phyloP scores from a whole-genome alignment of 306 rosid genomes.

The Castanea mollissima region DNA sequence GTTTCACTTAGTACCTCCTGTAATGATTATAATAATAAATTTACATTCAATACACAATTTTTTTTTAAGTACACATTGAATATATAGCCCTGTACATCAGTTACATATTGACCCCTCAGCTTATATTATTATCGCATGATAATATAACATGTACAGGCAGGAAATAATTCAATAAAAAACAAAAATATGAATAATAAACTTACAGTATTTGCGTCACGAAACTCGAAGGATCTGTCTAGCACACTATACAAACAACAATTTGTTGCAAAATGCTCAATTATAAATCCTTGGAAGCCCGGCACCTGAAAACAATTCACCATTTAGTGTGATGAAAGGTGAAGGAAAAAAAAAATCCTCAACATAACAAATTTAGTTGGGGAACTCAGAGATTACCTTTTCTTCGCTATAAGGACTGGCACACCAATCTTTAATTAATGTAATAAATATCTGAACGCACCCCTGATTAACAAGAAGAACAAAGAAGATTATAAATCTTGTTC shows the following conservation, averaged over 20 bases:
- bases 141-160: background rate
- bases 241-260: conserved; percentile 92
- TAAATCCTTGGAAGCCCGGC: conserved; percentile 86
- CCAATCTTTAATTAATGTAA: conserved; percentile 89
- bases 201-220: conserved; percentile 93
- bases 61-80: background rate
- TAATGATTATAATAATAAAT: background rate
- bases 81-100: background rate
- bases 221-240: conserved; percentile 85
- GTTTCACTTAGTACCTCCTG: background rate
- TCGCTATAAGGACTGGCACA: conserved; percentile 64
- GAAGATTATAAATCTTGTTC: background rate
- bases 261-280: conserved; percentile 76
- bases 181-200: conserved; percentile 28
- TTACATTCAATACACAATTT: background rate
- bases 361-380: conserved; percentile 9
- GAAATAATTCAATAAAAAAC: conserved; percentile 13
- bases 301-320: conserved; percentile 49
- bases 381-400: conserved; percentile 59
- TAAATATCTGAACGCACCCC: conserved; percentile 94
- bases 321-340: conserved; percentile 5
- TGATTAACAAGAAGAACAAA: conserved; percentile 30
- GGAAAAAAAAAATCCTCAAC: conserved; percentile 5
- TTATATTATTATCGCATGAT: background rate
- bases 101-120: background rate